Percentiles rank a stretch among this genome's conserved stretches.
phyloP scores from a whole-genome alignment of 495 filamentous ascomycete species.

The Cryomyces antarcticus region DNA sequence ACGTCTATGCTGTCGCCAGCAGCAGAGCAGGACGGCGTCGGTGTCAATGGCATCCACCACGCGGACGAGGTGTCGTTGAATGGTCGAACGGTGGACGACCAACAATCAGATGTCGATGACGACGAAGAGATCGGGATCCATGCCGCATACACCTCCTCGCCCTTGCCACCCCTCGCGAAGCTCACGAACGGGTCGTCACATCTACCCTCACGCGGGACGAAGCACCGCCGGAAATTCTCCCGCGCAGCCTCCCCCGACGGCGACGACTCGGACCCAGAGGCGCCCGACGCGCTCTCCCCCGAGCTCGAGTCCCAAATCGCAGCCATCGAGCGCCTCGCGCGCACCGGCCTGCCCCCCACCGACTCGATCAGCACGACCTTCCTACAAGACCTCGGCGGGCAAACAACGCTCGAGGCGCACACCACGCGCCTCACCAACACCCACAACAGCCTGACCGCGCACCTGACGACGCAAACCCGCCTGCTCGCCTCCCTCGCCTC shows the following conservation, averaged over 20 bases:
- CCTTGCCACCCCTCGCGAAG: constrained; percentile 1
- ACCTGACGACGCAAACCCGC: constrained; percentile 5
- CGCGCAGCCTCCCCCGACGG: not conserved
- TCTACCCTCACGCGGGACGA: not conserved
- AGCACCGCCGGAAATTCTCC: not conserved
- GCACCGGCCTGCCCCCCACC: constrained; percentile 2
- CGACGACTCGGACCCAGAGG: not conserved
- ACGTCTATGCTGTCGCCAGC: no score
- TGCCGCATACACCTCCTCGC: constrained; percentile 3
- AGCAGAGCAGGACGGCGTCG: no score
- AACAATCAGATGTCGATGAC: not conserved
- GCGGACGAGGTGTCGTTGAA: no score
- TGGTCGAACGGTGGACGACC: not conserved
- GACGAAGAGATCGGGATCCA: constrained; percentile 7
- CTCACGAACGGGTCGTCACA: not conserved
- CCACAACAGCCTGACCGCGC: constrained; percentile 5
- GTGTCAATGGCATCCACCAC: no score
- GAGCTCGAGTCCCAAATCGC: not conserved
- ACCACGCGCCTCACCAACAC: constrained; percentile 7
- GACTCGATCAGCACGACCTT: not conserved
- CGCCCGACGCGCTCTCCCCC: not conserved
- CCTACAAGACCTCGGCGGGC: constrained; percentile 11
- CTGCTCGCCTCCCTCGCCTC: constrained; percentile 1
- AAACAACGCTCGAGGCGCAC: constrained; percentile 5
- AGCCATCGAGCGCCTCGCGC: constrained; percentile 7